A percentile compares a stretch with the other conserved stretches of the same genome.
phyloP scores from a whole-genome alignment of 495 filamentous ascomycete genomes.

The Lepidopterella palustris region DNA sequence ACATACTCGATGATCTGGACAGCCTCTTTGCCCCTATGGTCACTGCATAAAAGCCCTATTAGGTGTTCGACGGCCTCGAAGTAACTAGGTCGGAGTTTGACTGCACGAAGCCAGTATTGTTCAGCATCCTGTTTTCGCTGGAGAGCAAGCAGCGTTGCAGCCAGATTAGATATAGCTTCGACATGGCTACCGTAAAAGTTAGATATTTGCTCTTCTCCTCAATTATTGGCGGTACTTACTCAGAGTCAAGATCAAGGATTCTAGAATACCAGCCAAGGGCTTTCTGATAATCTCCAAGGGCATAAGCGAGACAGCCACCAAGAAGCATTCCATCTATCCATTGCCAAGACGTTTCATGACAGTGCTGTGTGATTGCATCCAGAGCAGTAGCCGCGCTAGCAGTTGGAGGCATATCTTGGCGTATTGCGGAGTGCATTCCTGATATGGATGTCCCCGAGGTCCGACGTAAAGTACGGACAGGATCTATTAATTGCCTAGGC shows the following conservation, averaged over 20 bases:
- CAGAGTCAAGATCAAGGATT: constrained; percentile 72
- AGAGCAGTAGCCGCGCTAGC: constrained; percentile 60
- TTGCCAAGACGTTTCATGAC: constrained; percentile 79
- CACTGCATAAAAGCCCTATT: constrained; percentile 77
- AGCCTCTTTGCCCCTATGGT: constrained; percentile 75
- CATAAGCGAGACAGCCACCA: constrained; percentile 89
- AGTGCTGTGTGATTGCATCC: constrained; percentile 73
- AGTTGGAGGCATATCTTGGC: constrained; percentile 25
- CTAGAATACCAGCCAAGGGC: constrained; percentile 84
- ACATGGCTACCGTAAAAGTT: constrained; percentile 59
- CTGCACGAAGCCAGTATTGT: constrained; percentile 74
- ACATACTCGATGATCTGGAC: constrained; percentile 85
- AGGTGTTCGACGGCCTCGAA: constrained; percentile 97
- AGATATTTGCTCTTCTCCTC: background rate
- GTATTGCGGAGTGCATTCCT: constrained; percentile 10
- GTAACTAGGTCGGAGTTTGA: constrained; percentile 79
- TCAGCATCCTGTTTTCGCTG: constrained; percentile 79
- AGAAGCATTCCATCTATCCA: constrained; percentile 96
- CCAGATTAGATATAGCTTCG: constrained; percentile 90
- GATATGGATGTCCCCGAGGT: constrained; percentile 27
- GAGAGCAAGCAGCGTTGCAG: constrained; percentile 78
- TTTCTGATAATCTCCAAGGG: constrained; percentile 77
- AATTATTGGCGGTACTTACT: constrained; percentile 47
- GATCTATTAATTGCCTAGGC: constrained; percentile 10
- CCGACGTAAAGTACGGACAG: constrained; percentile 22